Evolutionary conservation across 169 alveolate species (phyloP).

Genomic region (Theileria annulata): DNA sequence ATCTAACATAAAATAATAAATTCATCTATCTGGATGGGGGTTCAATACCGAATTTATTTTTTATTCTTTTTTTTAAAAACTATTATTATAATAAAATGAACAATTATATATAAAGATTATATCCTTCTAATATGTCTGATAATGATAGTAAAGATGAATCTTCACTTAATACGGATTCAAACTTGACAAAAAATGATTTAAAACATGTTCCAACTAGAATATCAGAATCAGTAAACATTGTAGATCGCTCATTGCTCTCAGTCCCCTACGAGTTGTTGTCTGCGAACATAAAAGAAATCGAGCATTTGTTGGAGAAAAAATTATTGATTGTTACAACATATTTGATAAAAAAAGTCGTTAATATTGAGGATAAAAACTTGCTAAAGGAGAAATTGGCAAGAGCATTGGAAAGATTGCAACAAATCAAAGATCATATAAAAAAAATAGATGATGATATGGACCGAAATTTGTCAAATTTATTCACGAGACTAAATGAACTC

Average conservation of each 20-base stretch:
- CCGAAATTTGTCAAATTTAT: neutral
- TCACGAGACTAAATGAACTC: slow-evolving; percentile 26
- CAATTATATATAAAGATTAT: neutral
- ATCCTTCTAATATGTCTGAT: slow-evolving; percentile 4
- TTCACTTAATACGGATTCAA: neutral
- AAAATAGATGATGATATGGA: slow-evolving; percentile 31
- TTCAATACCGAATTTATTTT: neutral
- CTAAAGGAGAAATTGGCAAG: slow-evolving; percentile 35
- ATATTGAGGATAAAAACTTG: slow-evolving; percentile 4
- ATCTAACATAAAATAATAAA: neutral
- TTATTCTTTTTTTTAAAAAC: neutral
- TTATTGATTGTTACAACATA: slow-evolving; percentile 49
- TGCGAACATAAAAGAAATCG: slow-evolving; percentile 22
- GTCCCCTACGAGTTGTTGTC: slow-evolving; percentile 19
- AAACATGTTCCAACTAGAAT: neutral
- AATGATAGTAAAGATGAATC: neutral
- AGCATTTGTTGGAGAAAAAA: slow-evolving; percentile 53
- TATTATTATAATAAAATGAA: slow-evolving; percentile 3
- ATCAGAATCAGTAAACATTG: slow-evolving; percentile 14
- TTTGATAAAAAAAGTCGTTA: slow-evolving; percentile 32
- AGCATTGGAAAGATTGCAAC: slow-evolving; percentile 50
- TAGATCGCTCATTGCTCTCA: slow-evolving; percentile 41
- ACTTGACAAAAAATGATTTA: neutral
- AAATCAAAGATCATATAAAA: slow-evolving; percentile 15
- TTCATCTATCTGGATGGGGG: slow-evolving; percentile 6